These are phyloP conservation scores for Histomonas meleagridis DNA, from an alignment of 208 protist genomes.

Conservation along the genomic window DNA sequence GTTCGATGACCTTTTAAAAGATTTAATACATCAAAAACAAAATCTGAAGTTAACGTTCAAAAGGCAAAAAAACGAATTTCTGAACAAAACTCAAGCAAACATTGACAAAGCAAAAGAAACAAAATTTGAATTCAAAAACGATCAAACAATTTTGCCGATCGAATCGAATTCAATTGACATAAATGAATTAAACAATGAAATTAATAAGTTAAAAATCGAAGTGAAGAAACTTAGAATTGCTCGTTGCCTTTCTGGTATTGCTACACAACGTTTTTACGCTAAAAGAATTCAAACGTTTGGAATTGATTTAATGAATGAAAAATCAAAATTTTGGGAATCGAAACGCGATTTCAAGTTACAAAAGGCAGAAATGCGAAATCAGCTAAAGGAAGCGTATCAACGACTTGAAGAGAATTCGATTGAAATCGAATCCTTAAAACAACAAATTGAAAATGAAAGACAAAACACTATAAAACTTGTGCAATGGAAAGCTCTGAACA, in stretches of 20 bases:
- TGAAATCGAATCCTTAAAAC: neutral
- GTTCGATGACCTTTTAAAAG: neutral
- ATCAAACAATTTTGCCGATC: neutral
- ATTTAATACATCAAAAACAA: neutral
- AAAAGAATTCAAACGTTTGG: neutral
- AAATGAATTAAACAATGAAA: neutral
- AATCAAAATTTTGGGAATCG: neutral
- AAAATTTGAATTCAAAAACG: neutral
- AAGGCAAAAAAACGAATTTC: neutral
- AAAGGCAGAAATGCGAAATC: neutral
- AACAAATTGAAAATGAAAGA: neutral
- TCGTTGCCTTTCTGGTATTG: neutral
- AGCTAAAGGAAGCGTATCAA: neutral
- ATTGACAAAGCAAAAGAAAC: neutral
- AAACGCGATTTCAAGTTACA: neutral
- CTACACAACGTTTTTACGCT: neutral
- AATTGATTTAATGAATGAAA: neutral
- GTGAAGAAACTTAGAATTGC: neutral
- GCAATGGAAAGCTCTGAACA: slow-evolving; percentile 21
- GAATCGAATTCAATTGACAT: neutral
- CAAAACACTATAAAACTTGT: neutral
- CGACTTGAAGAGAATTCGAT: neutral
- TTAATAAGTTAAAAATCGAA: neutral
- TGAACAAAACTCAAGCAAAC: neutral
- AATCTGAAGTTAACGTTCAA: neutral